phyloP scores from a whole-genome alignment of 768 basidiomycete species.

The Naganishia vaughanmartiniae region DNA sequence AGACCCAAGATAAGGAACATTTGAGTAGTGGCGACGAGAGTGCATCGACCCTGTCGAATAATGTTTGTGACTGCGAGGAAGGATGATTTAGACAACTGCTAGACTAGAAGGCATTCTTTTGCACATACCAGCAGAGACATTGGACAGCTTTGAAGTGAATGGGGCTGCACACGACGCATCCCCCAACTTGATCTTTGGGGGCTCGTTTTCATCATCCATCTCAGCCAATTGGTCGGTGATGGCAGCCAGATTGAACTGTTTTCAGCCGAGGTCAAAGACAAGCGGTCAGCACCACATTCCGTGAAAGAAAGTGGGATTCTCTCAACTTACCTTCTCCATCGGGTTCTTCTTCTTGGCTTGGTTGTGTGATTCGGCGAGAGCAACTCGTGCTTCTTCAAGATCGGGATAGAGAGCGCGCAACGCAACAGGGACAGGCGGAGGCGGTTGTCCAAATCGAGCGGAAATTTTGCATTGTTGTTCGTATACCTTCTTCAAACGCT shows the following conservation, averaged over 20 bases:
- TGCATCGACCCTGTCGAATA: conserved; percentile 96
- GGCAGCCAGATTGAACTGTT: conserved; percentile 69
- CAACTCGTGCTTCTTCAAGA: conserved; percentile 82
- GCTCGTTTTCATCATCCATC: conserved; percentile 87
- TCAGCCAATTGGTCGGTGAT: conserved; percentile 84
- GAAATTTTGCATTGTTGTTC: conserved; percentile 91
- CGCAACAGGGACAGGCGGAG: conserved; percentile 84
- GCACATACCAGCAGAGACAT: conserved; percentile 86
- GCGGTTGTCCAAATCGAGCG: conserved; percentile 82
- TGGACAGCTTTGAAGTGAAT: conserved; percentile 96
- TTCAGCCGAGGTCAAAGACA: conserved; percentile 2
- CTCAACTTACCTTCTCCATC: conserved; percentile 72
- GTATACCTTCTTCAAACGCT: conserved; percentile 93
- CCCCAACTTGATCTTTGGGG: conserved; percentile 98
- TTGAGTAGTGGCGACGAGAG: conserved; percentile 95
- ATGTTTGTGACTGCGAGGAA: conserved; percentile 78
- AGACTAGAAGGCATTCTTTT: not conserved
- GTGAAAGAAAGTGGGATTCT: not conserved
- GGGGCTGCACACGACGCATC: conserved; percentile 98
- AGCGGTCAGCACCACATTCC: not conserved
- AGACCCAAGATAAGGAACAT: conserved; percentile 99
- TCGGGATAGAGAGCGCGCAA: conserved; percentile 86
- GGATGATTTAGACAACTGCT: not conserved
- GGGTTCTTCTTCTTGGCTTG: conserved; percentile 75
- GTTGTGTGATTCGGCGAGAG: conserved; percentile 66